Evolutionary conservation across 2,329 filamentous ascomycete genomes (phyloP), one percentile per base, ranked within the genome.

Genomic region (Monilinia laxa): DNA sequence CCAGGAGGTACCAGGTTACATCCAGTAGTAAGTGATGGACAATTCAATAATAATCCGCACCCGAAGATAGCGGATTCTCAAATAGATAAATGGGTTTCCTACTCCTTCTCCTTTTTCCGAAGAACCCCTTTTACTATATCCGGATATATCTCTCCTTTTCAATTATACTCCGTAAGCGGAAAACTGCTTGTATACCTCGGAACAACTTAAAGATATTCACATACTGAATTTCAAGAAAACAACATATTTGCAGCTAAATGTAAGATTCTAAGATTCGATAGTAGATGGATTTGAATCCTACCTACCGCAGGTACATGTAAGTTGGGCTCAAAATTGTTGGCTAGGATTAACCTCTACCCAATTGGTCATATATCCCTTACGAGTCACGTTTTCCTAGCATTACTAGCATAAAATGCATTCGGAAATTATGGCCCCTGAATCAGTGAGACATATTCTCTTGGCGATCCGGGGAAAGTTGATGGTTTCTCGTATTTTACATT

Each of bases 401-500:
- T 14, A 47, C 28, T 40, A n/a, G 11, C 56, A 58, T 31, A 58
- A 45, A 28, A 45, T 47, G 23, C 56, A n/a, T 23, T 20, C 16
- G 47, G 9, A 49, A n/a, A 10, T 28, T 28, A 57, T 57, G 55
- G 40, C 40, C 40, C 57, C 31, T 59, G 57, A 49, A n/a, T 31
- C 12, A 6, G 20, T 49, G 42, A 49, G 18, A 59, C 56, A 35
- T 2, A 10, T 9, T 0, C 4, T 47, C 57, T 59, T 59, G 57
- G 57, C 42, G 20, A 59, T 59, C 42, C 25, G 42, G 57, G 57
- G 57, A 49, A 49, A 49, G 7, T 35, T 35, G 7, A 28, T n/a
- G 9, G n/a, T 16, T 49, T 35, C 57, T 59, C 57, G 56, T 59
- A 47, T 59, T 58, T 58, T 28, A 20, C 18, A 20, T 18, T 47